Evolutionary conservation across 2,329 filamentous ascomycete species (phyloP), one percentile per base, ranked within the genome.

Genomic region (Colletotrichum chlorophyti): DNA sequence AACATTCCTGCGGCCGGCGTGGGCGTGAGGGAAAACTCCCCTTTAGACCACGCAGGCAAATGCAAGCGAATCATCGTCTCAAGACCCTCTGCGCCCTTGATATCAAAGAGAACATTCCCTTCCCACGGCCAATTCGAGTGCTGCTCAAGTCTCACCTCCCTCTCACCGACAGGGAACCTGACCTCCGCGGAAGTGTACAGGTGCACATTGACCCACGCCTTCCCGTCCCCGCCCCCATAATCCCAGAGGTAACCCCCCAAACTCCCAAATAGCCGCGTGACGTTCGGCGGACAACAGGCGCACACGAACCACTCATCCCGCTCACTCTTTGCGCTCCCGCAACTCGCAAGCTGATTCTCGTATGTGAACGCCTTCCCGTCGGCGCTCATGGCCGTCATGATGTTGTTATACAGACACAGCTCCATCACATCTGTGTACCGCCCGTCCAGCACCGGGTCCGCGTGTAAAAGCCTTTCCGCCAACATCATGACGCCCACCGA

Each of bases 401-500:
- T 77, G 15, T 79, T 79, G 65, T 88, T 88, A 68, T 85, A 87
- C 0, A 88, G 75, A 55, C 79, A 83, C 2, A 86, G 68, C 65
- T 88, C 85, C 78, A 88, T 82, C 34, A 87, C 70, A 64, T 88
- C 85, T 1, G 75, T 79, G 61, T 83, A 86, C 24, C 76, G 74
- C 1, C 76, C 71, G 64, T 86, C 71, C 10, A 85, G 72, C 37
- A 2, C 43, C 37, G 55, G 55, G 29, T 85, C 77, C 21, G 83
- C 65, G 60, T 83, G 78, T 0, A 87, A 70, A 8, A 87, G 65
- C 5, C 84, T 70, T 60, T 87, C 81, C 0, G 82, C 83, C 1
- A 86, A 71, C 82, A 87, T 85, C 73, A 86, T 83, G 3, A 84
- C 78, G 6, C 81, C 84, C 60, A 87, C 85, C 0, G 79, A 77